Percentiles rank a stretch among this genome's conserved stretches.
Conservation (phyloP, 139 green algal species). For the Zygnema cylindricum region DNA sequence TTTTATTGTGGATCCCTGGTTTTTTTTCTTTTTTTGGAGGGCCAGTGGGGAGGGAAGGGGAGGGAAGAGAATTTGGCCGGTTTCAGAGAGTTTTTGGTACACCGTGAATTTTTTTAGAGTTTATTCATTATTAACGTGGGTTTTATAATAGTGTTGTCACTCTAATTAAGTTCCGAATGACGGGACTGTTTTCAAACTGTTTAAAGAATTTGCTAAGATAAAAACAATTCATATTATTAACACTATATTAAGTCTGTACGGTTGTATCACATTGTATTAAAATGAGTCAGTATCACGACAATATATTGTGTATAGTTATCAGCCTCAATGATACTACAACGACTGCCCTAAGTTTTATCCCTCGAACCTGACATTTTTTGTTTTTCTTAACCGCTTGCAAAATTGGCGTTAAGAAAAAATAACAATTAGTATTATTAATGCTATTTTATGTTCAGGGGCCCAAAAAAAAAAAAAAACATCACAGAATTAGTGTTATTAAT, state of each 20-base stretch:
- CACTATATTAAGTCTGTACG: no score
- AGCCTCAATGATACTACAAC: no score
- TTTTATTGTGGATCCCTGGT: not conserved
- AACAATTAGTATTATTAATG: not conserved
- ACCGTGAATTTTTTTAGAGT: not conserved
- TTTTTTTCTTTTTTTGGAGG: not conserved
- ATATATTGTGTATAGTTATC: not conserved
- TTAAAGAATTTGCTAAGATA: not conserved
- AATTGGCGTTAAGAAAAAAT: no score
- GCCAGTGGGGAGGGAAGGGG: no score
- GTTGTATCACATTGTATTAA: not conserved
- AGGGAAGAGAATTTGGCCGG: not conserved
- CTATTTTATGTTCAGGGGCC: no score
- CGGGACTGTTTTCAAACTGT: not conserved
- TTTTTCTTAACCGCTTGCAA: no score
- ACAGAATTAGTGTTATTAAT: no score
- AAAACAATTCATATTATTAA: not conserved
- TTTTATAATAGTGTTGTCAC: not conserved
- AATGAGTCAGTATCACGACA: not conserved
- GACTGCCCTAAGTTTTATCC: no score
- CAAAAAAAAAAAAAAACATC: no score
- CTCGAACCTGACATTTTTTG: no score
- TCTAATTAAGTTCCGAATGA: not conserved
- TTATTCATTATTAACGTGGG: not conserved
- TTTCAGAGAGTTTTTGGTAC: not conserved